phyloP scores from a whole-genome alignment of 192 early-diverging fungal genomes.

The Borealophlyctis nickersoniae region DNA sequence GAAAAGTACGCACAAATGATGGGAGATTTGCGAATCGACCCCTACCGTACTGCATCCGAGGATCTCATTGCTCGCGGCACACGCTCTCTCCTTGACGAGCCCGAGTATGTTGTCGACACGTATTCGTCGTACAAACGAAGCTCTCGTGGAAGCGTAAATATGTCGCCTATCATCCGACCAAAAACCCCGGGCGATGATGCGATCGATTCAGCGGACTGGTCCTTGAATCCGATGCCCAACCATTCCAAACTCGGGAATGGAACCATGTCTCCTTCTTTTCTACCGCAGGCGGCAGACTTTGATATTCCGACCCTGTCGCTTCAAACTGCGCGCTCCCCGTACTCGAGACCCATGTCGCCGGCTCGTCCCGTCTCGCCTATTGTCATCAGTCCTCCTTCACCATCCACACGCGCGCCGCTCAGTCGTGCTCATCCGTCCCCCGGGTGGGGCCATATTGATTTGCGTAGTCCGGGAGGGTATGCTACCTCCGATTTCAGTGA shows the following conservation, averaged over 20 bases:
- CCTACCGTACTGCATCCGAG: neutral
- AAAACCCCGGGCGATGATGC: conserved; percentile 44
- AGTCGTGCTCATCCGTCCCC: conserved; percentile 31
- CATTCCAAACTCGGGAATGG: conserved; percentile 16
- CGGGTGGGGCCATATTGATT: conserved; percentile 39
- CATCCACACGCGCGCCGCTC: conserved; percentile 9
- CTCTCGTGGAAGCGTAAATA: neutral
- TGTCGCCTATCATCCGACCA: conserved; percentile 32
- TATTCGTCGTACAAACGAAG: neutral
- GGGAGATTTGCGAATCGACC: conserved; percentile 1
- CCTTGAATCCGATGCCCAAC: conserved; percentile 12
- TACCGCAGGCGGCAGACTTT: conserved; percentile 2
- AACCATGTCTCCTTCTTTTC: conserved; percentile 11
- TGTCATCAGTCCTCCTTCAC: conserved; percentile 29
- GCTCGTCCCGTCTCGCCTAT: conserved; percentile 30
- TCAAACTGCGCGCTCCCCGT: conserved; percentile 24
- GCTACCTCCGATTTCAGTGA: conserved; percentile 40
- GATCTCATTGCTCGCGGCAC: no score
- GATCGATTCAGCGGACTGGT: conserved; percentile 47
- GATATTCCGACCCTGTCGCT: conserved; percentile 7
- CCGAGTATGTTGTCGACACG: neutral
- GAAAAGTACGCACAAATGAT: conserved; percentile 34
- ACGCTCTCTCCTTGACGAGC: neutral
- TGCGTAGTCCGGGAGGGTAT: conserved; percentile 21
- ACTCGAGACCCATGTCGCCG: conserved; percentile 21